Percentiles rank a stretch among this genome's conserved stretches.
phyloP scores from a whole-genome alignment of 257 asterid species.

The Solanum boliviense region DNA sequence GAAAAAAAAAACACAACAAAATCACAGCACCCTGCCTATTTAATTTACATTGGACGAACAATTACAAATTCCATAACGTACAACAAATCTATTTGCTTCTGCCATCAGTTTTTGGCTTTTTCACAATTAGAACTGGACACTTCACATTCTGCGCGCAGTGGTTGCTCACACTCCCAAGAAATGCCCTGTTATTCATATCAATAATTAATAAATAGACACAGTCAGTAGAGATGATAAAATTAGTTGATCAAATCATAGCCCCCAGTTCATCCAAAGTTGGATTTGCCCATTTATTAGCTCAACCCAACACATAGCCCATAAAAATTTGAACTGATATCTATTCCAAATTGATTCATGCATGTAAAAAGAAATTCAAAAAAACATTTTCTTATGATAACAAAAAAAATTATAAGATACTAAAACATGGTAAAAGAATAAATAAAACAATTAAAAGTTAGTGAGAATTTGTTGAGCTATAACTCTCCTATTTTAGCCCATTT shows the following conservation, averaged over 20 bases:
- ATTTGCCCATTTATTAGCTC: not conserved
- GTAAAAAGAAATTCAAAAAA: too few species aligned
- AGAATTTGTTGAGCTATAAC: too few species aligned
- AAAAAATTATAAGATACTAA: too few species aligned
- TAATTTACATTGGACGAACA: not conserved
- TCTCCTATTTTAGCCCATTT: too few species aligned
- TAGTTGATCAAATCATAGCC: not conserved
- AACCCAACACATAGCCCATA: not conserved
- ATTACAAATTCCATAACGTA: not conserved
- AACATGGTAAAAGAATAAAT: too few species aligned
- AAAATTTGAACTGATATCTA: not conserved
- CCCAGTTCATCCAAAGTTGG: not conserved
- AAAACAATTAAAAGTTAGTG: too few species aligned
- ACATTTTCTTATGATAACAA: too few species aligned
- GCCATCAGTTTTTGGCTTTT: slow-evolving; percentile 34
- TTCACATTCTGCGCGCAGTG: slow-evolving; percentile 55
- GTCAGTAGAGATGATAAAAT: too few species aligned
- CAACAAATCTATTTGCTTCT: not conserved
- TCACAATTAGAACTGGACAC: slow-evolving; percentile 66
- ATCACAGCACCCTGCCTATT: not conserved
- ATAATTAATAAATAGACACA: not conserved
- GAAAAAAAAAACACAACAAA: not conserved
- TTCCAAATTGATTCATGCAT: too few species aligned
- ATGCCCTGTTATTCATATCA: slow-evolving; percentile 37
- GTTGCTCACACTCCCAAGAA: slow-evolving; percentile 73